Base-by-base conservation (phyloP, 495 filamentous ascomycete genomes). In the Aspergillus baeticus region DNA sequence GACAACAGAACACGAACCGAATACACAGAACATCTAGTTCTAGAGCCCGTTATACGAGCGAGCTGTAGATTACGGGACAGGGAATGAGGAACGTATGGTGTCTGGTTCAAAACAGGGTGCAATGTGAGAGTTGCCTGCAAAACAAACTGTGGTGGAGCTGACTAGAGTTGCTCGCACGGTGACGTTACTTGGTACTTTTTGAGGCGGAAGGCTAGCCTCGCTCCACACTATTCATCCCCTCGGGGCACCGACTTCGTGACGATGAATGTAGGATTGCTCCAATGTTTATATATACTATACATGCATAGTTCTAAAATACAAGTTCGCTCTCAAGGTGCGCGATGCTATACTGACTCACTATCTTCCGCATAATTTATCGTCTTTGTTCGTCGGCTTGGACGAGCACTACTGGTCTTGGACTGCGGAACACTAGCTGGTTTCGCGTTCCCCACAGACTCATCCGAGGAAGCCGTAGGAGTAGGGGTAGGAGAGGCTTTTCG, bases 351-450 rank as follows among this genome's bases (percentile, higher is more conserved):
- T 34, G 58, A 51, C 49, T 69, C 57, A 42, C 67, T 68, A 20
- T 76, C 74, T 49, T 81, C 78, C n/a, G 70, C 63, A 59, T 81
- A 80, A 33, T 69, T 77, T 13, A 79, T 65, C 57, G 73, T 74
- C 56, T 77, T 78, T 26, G 69, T 66, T 1, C 73, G 72, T 33
- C 54, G 60, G 58, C 70, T 73, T 10, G 69, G 67, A 49, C 75
- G 70, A 33, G 57, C 57, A 2, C 44, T 43, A 38, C 55, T 45
- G 11, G 34, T 55, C 20, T 57, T 53, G 14, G 58, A 14, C 36
- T 18, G 51, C 26, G 58, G n/a, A 11, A 31, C 43, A 13, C 60
- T 58, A 14, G 58, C 15, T 5, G 59, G 51, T 17, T 59, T 58
- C 10, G 58, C 29, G 17, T 56, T 26, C 18, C 54, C 60, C 2